phyloP scores from a whole-genome alignment of 176 grass and related monocot genomes.

The Cenchrus fungigraminus region DNA sequence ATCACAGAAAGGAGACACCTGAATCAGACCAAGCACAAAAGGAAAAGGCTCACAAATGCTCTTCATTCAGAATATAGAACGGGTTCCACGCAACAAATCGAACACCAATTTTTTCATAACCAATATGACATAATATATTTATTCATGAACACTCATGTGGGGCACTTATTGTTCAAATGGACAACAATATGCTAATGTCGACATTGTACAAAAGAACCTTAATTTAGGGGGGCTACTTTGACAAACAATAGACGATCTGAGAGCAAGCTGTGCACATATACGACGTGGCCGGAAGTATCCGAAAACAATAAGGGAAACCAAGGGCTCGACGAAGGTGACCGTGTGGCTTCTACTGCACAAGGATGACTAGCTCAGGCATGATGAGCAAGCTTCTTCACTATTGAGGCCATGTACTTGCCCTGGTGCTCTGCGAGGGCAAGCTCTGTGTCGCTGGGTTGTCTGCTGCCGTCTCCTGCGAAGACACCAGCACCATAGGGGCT shows the following conservation, averaged over 20 bases:
- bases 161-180: constrained; percentile 53
- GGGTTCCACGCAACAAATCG: constrained; percentile 4
- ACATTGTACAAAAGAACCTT: constrained; percentile 52
- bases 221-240: constrained; percentile 21
- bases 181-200: constrained; percentile 43
- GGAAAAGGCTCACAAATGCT: not conserved
- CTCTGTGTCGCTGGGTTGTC: constrained; percentile 70
- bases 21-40: not conserved
- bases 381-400: constrained; percentile 63
- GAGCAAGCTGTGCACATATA: constrained; percentile 54
- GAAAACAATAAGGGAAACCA: constrained; percentile 41
- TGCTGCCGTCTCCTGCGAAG: constrained; percentile 79
- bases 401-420: constrained; percentile 87
- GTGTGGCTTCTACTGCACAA: constrained; percentile 41
- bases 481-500: constrained; percentile 81
- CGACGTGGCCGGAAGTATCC: constrained; percentile 15
- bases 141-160: constrained; percentile 31
- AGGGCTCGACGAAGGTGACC: constrained; percentile 31
- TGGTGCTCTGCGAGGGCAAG: constrained; percentile 83
- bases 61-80: not conserved
- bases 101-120: not conserved
- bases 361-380: constrained; percentile 35
- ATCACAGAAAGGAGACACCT: not conserved
- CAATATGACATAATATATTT: constrained; percentile 23
- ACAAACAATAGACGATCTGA: constrained; percentile 38